Percentiles rank a stretch among this genome's conserved stretches.
Conservation (phyloP, 352 stramenopile species). For the Aphanomyces astaci region DNA sequence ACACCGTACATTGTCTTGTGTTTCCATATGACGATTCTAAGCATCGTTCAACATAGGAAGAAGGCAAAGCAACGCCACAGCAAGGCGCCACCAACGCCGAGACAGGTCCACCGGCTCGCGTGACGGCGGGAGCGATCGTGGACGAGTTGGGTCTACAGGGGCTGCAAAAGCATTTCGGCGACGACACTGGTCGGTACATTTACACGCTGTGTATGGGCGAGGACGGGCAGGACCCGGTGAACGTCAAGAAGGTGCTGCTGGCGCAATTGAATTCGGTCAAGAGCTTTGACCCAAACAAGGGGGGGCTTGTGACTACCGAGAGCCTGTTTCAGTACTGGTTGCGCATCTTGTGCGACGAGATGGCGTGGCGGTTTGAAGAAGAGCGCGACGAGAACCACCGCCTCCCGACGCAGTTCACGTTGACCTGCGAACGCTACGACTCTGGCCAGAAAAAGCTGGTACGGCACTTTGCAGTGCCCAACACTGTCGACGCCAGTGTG, state of each 20-base stretch:
- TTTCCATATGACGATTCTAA: too few relatives aligned
- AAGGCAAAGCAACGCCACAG: too few relatives aligned
- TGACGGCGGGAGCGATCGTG: constrained; percentile 43
- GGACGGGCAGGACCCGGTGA: constrained; percentile 61
- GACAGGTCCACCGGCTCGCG: constrained; percentile 21
- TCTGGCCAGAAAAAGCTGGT: constrained; percentile 44
- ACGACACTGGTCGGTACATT: constrained; percentile 50
- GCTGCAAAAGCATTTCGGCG: constrained; percentile 45
- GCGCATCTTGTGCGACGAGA: constrained; percentile 59
- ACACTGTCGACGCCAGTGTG: constrained; percentile 49
- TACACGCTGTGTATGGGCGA: constrained; percentile 51
- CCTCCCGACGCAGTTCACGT: constrained; percentile 51
- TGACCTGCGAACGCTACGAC: constrained; percentile 38
- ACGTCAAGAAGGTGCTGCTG: constrained; percentile 55
- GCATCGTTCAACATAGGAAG: too few relatives aligned
- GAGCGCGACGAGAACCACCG: constrained; percentile 70
- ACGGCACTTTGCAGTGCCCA: constrained; percentile 41
- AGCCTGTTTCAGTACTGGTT: constrained; percentile 73
- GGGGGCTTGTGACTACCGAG: constrained; percentile 35
- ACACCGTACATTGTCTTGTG: too few relatives aligned
- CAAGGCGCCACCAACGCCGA: background rate
- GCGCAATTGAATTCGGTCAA: constrained; percentile 68
- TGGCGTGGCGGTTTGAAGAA: constrained; percentile 59
- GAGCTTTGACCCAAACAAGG: constrained; percentile 63
- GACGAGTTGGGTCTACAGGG: constrained; percentile 44